Evolutionary conservation across 1,284 basidiomycete species (phyloP).

Genomic region (Pascua guehoae): DNA sequence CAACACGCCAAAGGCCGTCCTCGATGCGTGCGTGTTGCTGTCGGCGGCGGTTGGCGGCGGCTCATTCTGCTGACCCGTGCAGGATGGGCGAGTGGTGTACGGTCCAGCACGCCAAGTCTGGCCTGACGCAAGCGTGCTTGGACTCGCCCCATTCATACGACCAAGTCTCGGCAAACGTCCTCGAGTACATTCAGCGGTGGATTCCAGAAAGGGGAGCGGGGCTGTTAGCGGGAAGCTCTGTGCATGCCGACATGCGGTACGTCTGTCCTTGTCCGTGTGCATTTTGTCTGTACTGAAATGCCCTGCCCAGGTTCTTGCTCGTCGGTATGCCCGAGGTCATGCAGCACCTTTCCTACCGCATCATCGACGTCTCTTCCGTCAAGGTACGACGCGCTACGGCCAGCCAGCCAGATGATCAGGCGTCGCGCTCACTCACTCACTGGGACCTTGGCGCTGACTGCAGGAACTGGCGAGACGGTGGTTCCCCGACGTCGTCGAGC

Average conservation of each 20-base stretch:
- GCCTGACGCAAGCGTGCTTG: constrained; percentile 46
- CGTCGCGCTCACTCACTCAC: not conserved
- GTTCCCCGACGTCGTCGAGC: constrained; percentile 41
- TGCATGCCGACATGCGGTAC: constrained; percentile 53
- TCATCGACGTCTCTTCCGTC: constrained; percentile 49
- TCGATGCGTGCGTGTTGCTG: constrained; percentile 43
- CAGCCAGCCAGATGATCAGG: not conserved
- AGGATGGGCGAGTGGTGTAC: constrained; percentile 51
- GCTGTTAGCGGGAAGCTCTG: constrained; percentile 52
- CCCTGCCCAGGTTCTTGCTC: constrained; percentile 44
- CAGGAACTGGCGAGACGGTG: constrained; percentile 52
- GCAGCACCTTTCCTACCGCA: constrained; percentile 53
- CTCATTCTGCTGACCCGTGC: not conserved
- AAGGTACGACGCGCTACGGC: constrained; percentile 23
- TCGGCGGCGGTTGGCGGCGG: no score
- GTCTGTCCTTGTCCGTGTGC: not conserved
- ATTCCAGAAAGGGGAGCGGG: constrained; percentile 49
- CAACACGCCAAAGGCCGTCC: constrained; percentile 49
- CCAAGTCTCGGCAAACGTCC: constrained; percentile 44
- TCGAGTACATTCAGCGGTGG: constrained; percentile 52
- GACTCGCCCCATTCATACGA: constrained; percentile 44
- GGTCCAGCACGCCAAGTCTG: constrained; percentile 46
- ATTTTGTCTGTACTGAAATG: not conserved
- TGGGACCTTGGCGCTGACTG: constrained; percentile 13
- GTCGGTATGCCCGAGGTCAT: constrained; percentile 51